A percentile compares a stretch with the other conserved stretches of the same genome.
Evolutionary conservation across 2,329 filamentous ascomycete genomes (phyloP).

Genomic region (Neofusicoccum ribis): DNA sequence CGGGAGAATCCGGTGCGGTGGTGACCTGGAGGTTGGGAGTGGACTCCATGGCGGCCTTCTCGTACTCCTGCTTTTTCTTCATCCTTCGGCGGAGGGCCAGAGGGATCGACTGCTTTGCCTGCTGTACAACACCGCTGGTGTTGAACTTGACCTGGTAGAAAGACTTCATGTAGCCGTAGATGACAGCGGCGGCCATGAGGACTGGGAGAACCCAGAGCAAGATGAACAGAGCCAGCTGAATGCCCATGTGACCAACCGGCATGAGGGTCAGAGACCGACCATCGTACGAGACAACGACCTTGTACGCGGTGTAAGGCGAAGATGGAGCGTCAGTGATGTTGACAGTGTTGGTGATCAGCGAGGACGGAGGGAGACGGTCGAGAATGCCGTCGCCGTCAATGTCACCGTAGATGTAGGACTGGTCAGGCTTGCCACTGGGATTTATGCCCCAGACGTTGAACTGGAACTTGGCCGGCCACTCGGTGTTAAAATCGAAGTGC

Average conservation of each 20-base stretch:
- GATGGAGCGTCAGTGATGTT: constrained; percentile 60
- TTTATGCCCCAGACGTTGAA: constrained; percentile 69
- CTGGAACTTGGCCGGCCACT: constrained; percentile 64
- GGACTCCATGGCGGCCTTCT: constrained; percentile 19
- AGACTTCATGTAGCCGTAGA: constrained; percentile 59
- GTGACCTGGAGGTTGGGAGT: constrained; percentile 17
- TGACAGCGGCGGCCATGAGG: constrained; percentile 49
- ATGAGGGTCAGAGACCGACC: constrained; percentile 53
- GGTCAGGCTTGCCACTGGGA: constrained; percentile 61
- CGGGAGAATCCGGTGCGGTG: not conserved
- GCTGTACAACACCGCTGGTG: constrained; percentile 50
- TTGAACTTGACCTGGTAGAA: constrained; percentile 61
- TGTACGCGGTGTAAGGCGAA: constrained; percentile 41
- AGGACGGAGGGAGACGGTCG: constrained; percentile 62
- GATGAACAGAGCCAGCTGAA: constrained; percentile 57
- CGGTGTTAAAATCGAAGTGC: constrained; percentile 61
- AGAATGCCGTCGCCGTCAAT: constrained; percentile 61
- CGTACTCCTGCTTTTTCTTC: constrained; percentile 31
- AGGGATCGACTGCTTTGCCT: constrained; percentile 25
- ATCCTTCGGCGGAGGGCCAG: constrained; percentile 35
- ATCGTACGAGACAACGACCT: constrained; percentile 57
- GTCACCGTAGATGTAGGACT: constrained; percentile 61
- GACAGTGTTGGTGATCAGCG: constrained; percentile 55
- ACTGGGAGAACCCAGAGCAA: constrained; percentile 58
- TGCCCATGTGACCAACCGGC: constrained; percentile 55